phyloP scores from a whole-genome alignment of 352 stramenopile genomes.

The Peronospora destructor region DNA sequence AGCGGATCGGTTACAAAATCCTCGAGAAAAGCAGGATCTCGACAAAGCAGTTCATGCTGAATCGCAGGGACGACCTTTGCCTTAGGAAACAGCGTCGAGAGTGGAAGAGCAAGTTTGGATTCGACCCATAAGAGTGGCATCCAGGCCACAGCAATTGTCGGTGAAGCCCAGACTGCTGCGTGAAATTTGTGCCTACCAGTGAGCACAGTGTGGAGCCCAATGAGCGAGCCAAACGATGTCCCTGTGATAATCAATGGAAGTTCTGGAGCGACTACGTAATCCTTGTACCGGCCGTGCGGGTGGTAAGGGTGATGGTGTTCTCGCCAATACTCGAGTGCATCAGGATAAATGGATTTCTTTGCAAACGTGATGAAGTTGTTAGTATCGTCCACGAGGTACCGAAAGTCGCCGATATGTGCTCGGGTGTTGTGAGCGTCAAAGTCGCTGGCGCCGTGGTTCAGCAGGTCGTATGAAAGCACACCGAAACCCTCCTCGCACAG shows the following conservation, averaged over 20 bases:
- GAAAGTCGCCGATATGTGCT: conserved; percentile 28
- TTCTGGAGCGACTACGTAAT: conserved; percentile 8
- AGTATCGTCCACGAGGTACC: conserved; percentile 32
- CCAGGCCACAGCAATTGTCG: conserved; percentile 42
- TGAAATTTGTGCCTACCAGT: conserved; percentile 39
- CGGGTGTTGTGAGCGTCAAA: conserved; percentile 23
- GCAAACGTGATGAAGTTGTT: conserved; percentile 33
- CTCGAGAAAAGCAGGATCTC: conserved; percentile 36
- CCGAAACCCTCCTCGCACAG: conserved; percentile 38
- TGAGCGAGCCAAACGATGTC: conserved; percentile 51
- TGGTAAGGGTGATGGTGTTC: conserved; percentile 26
- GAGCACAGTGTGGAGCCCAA: conserved; percentile 49
- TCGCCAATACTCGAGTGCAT: conserved; percentile 24
- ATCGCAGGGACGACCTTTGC: conserved; percentile 42
- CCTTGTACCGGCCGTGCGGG: conserved; percentile 16
- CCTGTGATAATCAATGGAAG: conserved; percentile 40
- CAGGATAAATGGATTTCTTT: conserved; percentile 20
- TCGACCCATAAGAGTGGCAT: conserved; percentile 37
- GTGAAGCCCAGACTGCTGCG: conserved; percentile 44
- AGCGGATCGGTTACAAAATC: conserved; percentile 43
- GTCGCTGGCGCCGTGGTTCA: conserved; percentile 46
- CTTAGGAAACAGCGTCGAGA: conserved; percentile 32
- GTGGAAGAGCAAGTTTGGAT: conserved; percentile 28
- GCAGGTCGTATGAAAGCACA: conserved; percentile 47
- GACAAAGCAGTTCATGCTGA: conserved; percentile 30